Evolutionary conservation across 306 rosid species (phyloP).

Genomic region (Cucurbita ficifolia): DNA sequence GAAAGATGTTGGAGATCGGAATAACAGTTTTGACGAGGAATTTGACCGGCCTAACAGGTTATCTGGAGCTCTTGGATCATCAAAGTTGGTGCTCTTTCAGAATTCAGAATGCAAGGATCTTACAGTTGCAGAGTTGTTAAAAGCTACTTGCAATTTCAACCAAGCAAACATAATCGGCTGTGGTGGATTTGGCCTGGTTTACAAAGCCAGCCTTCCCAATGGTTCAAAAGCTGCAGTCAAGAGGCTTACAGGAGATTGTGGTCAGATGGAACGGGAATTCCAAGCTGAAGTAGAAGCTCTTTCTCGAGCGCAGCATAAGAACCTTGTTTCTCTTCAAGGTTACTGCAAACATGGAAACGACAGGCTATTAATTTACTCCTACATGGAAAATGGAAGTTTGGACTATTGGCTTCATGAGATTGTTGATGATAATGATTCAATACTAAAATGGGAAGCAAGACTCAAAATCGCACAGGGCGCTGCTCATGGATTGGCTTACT

Average conservation of each 20-base stretch:
- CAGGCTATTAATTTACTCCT: constrained; percentile 64
- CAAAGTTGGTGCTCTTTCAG: constrained; percentile 56
- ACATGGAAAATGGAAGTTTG: constrained; percentile 73
- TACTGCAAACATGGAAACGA: constrained; percentile 55
- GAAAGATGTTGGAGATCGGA: constrained; percentile 26
- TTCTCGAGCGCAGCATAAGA: constrained; percentile 76
- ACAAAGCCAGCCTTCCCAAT: constrained; percentile 62
- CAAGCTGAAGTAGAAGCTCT: constrained; percentile 87
- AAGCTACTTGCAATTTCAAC: constrained; percentile 59
- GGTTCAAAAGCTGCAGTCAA: constrained; percentile 63
- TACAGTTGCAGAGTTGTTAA: constrained; percentile 50
- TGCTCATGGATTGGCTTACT: constrained; percentile 56
- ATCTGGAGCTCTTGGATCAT: constrained; percentile 48
- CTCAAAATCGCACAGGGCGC: constrained; percentile 67
- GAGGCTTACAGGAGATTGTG: constrained; percentile 76
- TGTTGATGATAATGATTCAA: constrained; percentile 29
- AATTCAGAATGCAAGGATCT: constrained; percentile 60
- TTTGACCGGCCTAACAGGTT: constrained; percentile 33
- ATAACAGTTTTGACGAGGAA: constrained; percentile 34
- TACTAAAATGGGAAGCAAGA: constrained; percentile 52
- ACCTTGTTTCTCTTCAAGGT: constrained; percentile 71
- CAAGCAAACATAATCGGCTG: constrained; percentile 76
- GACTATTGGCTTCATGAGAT: constrained; percentile 77
- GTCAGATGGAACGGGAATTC: constrained; percentile 76
- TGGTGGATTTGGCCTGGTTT: constrained; percentile 78